Base-by-base conservation (phyloP, 306 rosid genomes). In the Argentina anserina region DNA sequence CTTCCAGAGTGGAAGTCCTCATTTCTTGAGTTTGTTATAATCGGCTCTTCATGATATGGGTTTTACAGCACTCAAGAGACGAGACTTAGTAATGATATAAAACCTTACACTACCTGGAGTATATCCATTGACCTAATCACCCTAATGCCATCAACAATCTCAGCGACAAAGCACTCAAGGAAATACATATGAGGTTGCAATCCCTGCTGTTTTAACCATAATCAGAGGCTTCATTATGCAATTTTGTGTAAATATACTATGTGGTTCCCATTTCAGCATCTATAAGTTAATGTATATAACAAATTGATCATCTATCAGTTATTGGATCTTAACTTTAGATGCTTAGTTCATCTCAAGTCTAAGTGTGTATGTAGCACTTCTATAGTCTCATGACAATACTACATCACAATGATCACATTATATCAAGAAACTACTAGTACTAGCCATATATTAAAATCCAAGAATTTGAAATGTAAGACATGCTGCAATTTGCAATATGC, bases 351-450 rank as follows among this genome's bases (percentile, higher is more conserved):
- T 20, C 28, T 49, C 50, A 33, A 71, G 59, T 26, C 68, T 10
- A 33, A 49, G 61, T 72, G 75, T n/a, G 50, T 55, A 78, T 56
- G 15, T 56, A 42, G 60, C 53, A 2, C 73, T 71, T 62, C 53
- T 61, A 61, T 21, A 55, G 81, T 75, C 68, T 75, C 53, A 25
- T 45, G 31, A 13, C 45, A 29, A 15, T 61, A 78, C 33, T n/a
- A 39, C 58, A 59, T 66, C 66, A 60, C 50, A 33, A 3, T 33
- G n/a, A n/a, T 33, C 36, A 45, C 37, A 43, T 73, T 14, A 46
- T 65, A 62, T 69, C 43, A 69, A 26, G 34, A 80, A 67, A 60
- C 58, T 42, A 25, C 69, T 1, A 28, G 40, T 29, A 14, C 3
- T 28, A 40, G 11, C 64, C 8, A 73, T 46, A 0, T 21, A 7